Conservation (phyloP, 257 asterid genomes). For the Forsythia suspensa region DNA sequence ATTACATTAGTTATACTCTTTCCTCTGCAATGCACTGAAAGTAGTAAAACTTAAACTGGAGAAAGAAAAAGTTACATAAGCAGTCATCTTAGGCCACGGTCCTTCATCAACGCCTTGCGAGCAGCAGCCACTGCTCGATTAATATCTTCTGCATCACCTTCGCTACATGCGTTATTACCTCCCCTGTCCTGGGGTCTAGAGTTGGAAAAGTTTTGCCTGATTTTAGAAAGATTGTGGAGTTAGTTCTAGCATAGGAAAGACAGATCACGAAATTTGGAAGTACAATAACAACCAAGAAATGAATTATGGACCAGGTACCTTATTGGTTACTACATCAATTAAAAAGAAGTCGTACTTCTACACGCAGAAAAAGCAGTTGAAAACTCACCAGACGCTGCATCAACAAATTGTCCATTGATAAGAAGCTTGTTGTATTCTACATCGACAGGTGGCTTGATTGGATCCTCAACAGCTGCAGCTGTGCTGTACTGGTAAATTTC, state of each 20-base stretch:
- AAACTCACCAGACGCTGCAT: slow-evolving; percentile 74
- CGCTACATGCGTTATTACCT: slow-evolving; percentile 80
- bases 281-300: neutral
- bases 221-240: slow-evolving; percentile 17
- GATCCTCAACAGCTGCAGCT: slow-evolving; percentile 70
- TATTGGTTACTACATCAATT: neutral
- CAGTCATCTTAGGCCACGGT: slow-evolving; percentile 92
- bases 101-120: slow-evolving; percentile 93
- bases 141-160: slow-evolving; percentile 87
- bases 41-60: neutral
- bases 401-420: slow-evolving; percentile 84
- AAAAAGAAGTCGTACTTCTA: neutral
- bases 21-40: neutral
- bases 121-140: slow-evolving; percentile 91
- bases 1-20: neutral
- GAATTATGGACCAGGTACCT: neutral
- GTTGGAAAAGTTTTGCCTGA: slow-evolving; percentile 89
- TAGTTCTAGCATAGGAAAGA: slow-evolving; percentile 1
- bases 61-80: slow-evolving; percentile 56
- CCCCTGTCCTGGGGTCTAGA: slow-evolving; percentile 89
- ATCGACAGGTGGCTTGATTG: slow-evolving; percentile 74
- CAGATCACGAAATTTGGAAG: neutral
- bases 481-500: slow-evolving; percentile 57
- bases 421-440: slow-evolving; percentile 76
- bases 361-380: neutral